Percentiles rank a stretch among this genome's conserved stretches.
phyloP scores from a whole-genome alignment of 177 flowering plant species.

The Vitis hybrid region DNA sequence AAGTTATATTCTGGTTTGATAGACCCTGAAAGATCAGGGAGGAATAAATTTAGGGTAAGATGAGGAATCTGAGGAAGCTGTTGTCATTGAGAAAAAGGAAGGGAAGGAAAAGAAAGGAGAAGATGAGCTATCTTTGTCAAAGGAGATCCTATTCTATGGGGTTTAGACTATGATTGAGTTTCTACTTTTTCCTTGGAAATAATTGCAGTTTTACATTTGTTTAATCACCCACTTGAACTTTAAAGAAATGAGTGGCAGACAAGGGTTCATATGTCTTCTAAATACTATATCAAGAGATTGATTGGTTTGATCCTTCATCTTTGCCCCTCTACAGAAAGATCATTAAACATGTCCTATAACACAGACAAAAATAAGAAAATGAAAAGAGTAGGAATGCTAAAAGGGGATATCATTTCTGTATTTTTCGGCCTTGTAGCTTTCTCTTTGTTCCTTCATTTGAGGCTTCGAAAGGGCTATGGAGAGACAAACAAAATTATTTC shows the following conservation, averaged over 20 bases:
- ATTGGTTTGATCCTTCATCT: background rate
- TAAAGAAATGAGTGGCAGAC: conserved; percentile 12
- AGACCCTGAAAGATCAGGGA: background rate
- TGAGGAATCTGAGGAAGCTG: too few relatives aligned
- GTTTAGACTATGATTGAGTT: background rate
- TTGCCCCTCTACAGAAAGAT: background rate
- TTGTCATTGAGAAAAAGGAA: too few relatives aligned
- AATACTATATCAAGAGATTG: background rate
- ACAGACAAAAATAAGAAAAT: too few relatives aligned
- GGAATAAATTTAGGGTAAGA: too few relatives aligned
- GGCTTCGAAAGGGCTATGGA: too few relatives aligned
- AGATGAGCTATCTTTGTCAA: background rate
- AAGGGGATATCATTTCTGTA: too few relatives aligned
- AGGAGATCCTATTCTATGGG: background rate
- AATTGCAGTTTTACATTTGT: background rate
- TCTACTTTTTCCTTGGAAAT: background rate
- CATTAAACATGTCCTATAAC: background rate
- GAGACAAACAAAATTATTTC: too few relatives aligned
- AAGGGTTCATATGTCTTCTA: conserved; percentile 3
- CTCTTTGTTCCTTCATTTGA: too few relatives aligned
- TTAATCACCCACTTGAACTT: conserved; percentile 6
- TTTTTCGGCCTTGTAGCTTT: too few relatives aligned
- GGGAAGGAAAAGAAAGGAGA: too few relatives aligned
- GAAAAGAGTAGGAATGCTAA: too few relatives aligned
- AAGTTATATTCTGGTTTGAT: conserved; percentile 19